Conservation (phyloP, 1,284 basidiomycete species). For the Rhodotorula glutinis region DNA sequence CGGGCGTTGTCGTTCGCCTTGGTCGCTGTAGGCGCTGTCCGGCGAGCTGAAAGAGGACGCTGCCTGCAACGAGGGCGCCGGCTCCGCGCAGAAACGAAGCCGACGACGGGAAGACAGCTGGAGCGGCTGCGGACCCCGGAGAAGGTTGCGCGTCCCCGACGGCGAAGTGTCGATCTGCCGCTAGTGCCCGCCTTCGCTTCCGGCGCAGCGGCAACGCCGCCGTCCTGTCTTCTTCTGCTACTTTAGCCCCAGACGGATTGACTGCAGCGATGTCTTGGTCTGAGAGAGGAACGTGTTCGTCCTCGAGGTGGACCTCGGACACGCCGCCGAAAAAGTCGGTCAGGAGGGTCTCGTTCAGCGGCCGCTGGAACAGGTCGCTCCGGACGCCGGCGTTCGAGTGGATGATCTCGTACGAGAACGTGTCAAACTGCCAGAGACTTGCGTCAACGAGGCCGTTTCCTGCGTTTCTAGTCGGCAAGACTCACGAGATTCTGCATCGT, state of each 20-base stretch:
- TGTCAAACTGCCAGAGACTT: conserved; percentile 62
- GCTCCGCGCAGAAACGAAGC: no score
- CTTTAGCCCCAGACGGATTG: conserved; percentile 55
- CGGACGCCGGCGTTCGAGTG: conserved; percentile 83
- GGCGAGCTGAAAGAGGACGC: no score
- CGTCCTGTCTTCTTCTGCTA: no score
- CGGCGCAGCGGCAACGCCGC: no score
- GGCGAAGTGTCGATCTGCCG: no score
- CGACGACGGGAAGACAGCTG: no score
- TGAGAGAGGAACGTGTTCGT: neutral
- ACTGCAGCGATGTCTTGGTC: neutral
- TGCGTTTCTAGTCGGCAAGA: conserved; percentile 19
- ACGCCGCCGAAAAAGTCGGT: conserved; percentile 97
- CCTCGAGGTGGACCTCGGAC: conserved; percentile 58
- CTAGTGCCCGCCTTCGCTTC: no score
- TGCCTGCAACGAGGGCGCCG: no score
- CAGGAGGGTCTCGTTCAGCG: conserved; percentile 66
- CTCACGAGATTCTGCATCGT: conserved; percentile 82
- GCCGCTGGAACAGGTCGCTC: conserved; percentile 71
- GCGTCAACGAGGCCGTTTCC: conserved; percentile 6
- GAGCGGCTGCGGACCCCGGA: no score
- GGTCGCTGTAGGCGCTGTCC: no score
- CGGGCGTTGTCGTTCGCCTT: no score
- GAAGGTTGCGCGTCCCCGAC: no score
- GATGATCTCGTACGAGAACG: conserved; percentile 70